Percentiles rank a stretch among this genome's conserved stretches.
phyloP scores from a whole-genome alignment of 2,329 filamentous ascomycete genomes.

The Apiospora phragmitis region DNA sequence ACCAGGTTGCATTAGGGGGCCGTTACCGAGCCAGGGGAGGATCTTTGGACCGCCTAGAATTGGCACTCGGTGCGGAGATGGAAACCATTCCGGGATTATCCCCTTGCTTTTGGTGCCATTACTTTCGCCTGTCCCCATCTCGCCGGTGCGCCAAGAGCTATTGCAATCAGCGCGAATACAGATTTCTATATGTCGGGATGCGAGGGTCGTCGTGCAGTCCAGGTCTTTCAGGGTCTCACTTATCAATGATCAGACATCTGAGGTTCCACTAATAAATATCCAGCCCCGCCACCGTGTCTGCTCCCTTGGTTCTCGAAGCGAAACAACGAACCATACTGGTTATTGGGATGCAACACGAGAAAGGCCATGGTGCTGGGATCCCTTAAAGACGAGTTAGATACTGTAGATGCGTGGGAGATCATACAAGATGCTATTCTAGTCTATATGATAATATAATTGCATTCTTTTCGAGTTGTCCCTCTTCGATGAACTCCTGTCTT shows the following conservation, averaged over 20 bases:
- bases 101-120: neutral
- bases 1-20: neutral
- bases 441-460: neutral
- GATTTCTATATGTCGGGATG: neutral
- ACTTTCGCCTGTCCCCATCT: neutral
- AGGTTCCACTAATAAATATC: conserved; percentile 3
- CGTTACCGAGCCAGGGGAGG: neutral
- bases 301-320: neutral
- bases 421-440: neutral
- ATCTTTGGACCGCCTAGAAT: neutral
- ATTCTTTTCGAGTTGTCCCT: neutral
- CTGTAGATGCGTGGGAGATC: neutral
- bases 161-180: neutral
- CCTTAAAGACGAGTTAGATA: neutral
- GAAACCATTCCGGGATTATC: neutral
- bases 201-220: neutral
- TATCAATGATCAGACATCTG: neutral
- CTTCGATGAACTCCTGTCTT: neutral
- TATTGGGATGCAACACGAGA: neutral
- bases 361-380: neutral
- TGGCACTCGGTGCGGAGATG: conserved; percentile 4
- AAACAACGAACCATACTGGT: neutral
- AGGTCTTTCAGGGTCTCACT: neutral
- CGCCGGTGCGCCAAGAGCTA: neutral
- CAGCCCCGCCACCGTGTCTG: neutral